phyloP scores from a whole-genome alignment of 495 filamentous ascomycete genomes.

The Bryoglossum gracile region DNA sequence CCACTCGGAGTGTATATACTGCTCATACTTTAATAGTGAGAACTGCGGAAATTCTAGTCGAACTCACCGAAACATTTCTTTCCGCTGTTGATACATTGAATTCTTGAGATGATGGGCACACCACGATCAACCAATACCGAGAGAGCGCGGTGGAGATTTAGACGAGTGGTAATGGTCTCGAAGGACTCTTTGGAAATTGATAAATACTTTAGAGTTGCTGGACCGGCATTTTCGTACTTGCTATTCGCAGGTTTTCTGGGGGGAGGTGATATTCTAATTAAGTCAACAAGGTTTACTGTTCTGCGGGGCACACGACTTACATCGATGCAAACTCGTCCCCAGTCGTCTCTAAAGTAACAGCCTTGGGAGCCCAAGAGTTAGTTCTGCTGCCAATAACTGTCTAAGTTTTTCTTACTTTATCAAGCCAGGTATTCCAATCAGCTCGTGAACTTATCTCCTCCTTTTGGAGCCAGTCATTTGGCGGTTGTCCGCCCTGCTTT shows the following conservation, averaged over 20 bases:
- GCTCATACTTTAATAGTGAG: not conserved
- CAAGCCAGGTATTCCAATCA: not conserved
- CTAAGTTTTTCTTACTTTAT: not conserved
- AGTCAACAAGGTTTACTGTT: not conserved
- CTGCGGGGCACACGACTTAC: not conserved
- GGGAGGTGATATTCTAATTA: not conserved
- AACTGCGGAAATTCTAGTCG: not conserved
- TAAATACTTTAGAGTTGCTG: not conserved
- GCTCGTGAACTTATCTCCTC: not conserved
- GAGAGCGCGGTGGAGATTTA: not conserved
- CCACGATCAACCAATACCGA: not conserved
- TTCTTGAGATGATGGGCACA: not conserved
- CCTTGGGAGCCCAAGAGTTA: not conserved
- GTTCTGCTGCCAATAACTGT: not conserved
- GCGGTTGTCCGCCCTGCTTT: not conserved
- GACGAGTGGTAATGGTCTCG: not conserved
- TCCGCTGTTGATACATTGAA: not conserved
- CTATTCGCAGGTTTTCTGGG: not conserved
- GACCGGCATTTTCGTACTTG: not conserved
- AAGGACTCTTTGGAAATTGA: not conserved
- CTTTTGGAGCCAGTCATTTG: not conserved
- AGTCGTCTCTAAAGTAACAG: not conserved
- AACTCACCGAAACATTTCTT: not conserved
- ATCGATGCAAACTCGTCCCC: not conserved
- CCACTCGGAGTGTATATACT: not conserved